Percentiles rank a stretch among this genome's conserved stretches.
These are phyloP conservation scores for Fusarium armeniacum DNA, from an alignment of 2,329 filamentous ascomycete genomes.

Conservation along the genomic window DNA sequence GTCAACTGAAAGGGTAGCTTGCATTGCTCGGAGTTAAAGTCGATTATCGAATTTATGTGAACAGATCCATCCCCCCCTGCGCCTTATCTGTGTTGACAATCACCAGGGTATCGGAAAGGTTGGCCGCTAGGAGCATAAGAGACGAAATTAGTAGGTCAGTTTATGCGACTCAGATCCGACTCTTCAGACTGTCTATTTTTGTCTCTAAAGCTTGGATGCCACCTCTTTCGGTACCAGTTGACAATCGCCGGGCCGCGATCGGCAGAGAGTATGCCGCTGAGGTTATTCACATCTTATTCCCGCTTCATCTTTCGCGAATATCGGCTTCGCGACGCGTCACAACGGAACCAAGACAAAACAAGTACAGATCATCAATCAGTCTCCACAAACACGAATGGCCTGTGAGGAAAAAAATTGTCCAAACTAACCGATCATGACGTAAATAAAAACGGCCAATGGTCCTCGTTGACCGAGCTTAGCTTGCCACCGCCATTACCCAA, in stretches of 20 bases:
- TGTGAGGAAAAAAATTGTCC: background rate
- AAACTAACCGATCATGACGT: background rate
- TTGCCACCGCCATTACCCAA: constrained; percentile 14
- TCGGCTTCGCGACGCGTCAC: background rate
- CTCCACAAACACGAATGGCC: constrained; percentile 3
- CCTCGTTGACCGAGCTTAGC: constrained; percentile 7
- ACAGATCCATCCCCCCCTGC: background rate
- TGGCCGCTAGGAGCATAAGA: no score
- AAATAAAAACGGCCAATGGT: background rate
- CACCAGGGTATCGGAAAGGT: no score
- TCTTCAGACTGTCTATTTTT: no score
- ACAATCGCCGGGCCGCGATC: constrained; percentile 4
- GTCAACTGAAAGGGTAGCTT: background rate
- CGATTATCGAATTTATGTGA: background rate
- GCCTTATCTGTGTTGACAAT: background rate
- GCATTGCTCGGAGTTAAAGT: background rate
- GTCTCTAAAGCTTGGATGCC: no score
- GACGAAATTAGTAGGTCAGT: no score
- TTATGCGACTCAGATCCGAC: no score
- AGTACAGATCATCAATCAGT: background rate
- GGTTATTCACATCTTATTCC: constrained; percentile 32
- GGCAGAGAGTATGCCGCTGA: constrained; percentile 20
- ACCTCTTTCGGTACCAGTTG: no score
- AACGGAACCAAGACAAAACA: background rate
- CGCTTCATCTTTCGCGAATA: background rate